Evolutionary conservation across 2,329 filamentous ascomycete species (phyloP), one percentile per base, ranked within the genome.

Genomic region (Elsinoe arachidis): DNA sequence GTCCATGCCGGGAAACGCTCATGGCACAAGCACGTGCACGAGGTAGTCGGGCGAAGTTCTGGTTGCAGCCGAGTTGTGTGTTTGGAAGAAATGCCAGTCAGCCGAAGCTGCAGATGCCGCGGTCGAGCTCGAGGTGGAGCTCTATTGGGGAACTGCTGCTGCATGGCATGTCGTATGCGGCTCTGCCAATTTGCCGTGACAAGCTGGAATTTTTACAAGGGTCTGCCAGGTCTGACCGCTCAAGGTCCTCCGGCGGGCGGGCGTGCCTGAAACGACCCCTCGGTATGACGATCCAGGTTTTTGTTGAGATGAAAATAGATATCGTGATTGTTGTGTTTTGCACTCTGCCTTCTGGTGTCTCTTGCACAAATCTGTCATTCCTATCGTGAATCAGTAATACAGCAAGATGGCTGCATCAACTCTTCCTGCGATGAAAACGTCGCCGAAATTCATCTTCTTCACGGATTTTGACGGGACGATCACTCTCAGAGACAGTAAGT

Each of bases 401-500:
- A 15, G n/a, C 58, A 65, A 57, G 19, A 66, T 66, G 66, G 65
- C 66, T 51, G 58, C 64, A 52, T 63, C 68, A 39, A 69, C 73
- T 35, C 70, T 78, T 51, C 71, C 71, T 51, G 74, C 75, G 46
- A 72, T 78, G 73, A 71, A 74, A 62, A 71, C 69, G 58, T 84
- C 87, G 70, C 91, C 91, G 54, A 87, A 90, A 74, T 88, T 89
- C 77, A 91, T 99, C 78, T 96, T 99, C 81, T 97, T 97, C 78
- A 96, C 91, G 65, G 93, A 99, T 76, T 97, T 97, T 70, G 93
- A 99, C 74, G 93, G 93, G 67, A 97, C 91, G 56, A 92, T 96
- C 70, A 96, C 92, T 51, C 80, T 84, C 58, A 76, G 82, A 67
- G 83, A 86, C 72, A 84, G 81, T 80, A 67, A 68, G 78, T 75